These are phyloP conservation scores for Lodderomyces beijingensis DNA, from an alignment of 1,139 yeast genomes.

Conservation along the genomic window DNA sequence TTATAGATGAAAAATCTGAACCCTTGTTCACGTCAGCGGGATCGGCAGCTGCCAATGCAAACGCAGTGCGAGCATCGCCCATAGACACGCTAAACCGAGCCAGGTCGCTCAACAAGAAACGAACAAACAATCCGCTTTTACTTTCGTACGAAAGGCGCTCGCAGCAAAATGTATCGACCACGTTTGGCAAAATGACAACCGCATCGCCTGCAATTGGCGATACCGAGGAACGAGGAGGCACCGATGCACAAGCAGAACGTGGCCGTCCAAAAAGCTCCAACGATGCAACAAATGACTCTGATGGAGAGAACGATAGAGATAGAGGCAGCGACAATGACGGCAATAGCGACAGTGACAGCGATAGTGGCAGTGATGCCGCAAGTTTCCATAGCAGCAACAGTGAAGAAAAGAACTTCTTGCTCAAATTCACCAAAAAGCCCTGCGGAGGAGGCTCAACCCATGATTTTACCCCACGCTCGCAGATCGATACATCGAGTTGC, in stretches of 20 bases:
- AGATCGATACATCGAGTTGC: not conserved
- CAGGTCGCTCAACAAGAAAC: constrained; percentile 27
- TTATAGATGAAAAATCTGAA: constrained; percentile 20
- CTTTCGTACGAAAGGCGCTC: constrained; percentile 13
- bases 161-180: constrained; percentile 12
- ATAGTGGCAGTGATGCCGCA: not conserved
- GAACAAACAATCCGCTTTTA: constrained; percentile 14
- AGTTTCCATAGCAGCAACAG: not conserved
- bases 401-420: constrained; percentile 6
- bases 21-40: constrained; percentile 2
- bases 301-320: constrained; percentile 3
- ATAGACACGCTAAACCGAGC: constrained; percentile 23
- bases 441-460: not conserved
- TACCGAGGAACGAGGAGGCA: constrained; percentile 4
- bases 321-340: constrained; percentile 3
- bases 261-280: not conserved
- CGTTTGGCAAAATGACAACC: constrained; percentile 2
- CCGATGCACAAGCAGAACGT: constrained; percentile 6
- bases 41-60: constrained; percentile 6
- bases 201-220: constrained; percentile 2
- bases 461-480: not conserved
- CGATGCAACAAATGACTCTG: constrained; percentile 3
- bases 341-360: not conserved
- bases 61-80: constrained; percentile 13
- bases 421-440: no score